phyloP scores from a whole-genome alignment of 2,329 filamentous ascomycete genomes.

The Ophiostoma ips region DNA sequence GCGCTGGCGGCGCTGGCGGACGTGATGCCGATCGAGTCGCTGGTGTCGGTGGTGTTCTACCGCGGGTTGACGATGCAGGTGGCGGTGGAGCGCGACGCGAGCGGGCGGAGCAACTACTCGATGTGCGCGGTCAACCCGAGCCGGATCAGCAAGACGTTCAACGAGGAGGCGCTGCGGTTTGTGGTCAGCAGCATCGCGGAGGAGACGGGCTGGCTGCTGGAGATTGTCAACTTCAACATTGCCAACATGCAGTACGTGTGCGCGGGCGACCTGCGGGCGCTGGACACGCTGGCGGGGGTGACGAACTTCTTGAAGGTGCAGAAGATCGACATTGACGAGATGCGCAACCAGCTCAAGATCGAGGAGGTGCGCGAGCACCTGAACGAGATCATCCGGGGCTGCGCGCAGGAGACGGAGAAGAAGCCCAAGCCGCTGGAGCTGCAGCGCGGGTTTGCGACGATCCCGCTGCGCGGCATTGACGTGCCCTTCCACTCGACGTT shows the following conservation, averaged over 20 bases:
- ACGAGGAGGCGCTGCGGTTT: constrained; percentile 91
- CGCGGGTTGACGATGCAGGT: constrained; percentile 98
- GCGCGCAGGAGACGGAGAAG: constrained; percentile 70
- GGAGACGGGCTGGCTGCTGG: constrained; percentile 85
- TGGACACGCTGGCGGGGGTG: constrained; percentile 64
- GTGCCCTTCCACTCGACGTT: constrained; percentile 99
- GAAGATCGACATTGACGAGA: constrained; percentile 90
- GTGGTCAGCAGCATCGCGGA: constrained; percentile 92
- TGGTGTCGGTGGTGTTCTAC: constrained; percentile 98
- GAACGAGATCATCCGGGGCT: constrained; percentile 79
- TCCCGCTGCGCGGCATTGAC: constrained; percentile 92
- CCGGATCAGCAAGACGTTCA: constrained; percentile 96
- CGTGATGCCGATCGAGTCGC: constrained; percentile 98
- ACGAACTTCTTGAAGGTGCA: constrained; percentile 93
- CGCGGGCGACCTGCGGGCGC: constrained; percentile 53
- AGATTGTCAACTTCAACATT: constrained; percentile 96
- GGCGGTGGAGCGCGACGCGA: constrained; percentile 87
- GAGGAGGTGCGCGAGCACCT: constrained; percentile 87
- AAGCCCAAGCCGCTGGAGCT: constrained; percentile 84
- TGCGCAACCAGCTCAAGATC: constrained; percentile 73
- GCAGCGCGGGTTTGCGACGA: constrained; percentile 90
- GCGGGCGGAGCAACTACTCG: constrained; percentile 91
- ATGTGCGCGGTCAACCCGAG: constrained; percentile 99
- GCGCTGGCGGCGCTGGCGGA: constrained; percentile 90
- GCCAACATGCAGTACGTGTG: constrained; percentile 65